Percentiles rank a stretch among this genome's conserved stretches.
Conservation (phyloP, 179 eudicot genomes). For the Sideroxylon spinosum region DNA sequence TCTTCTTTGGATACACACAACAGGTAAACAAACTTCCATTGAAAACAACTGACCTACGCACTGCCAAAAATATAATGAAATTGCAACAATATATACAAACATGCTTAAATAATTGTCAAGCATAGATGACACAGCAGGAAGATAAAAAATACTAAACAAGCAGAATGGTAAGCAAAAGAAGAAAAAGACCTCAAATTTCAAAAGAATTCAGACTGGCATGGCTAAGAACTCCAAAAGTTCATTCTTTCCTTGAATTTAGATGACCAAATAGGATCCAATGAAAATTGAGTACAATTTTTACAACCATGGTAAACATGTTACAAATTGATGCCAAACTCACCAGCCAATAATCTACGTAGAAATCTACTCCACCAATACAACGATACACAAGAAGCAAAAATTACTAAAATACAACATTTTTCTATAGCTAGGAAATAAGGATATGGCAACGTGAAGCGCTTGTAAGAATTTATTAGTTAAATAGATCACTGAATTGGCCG, state of each 20-base stretch:
- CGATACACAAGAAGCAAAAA: neutral
- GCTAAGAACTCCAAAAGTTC: neutral
- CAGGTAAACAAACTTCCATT: neutral
- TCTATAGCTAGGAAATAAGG: neutral
- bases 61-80: no score
- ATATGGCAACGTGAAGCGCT: neutral
- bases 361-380: neutral
- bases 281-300: neutral
- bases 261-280: neutral
- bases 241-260: neutral
- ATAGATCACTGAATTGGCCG: neutral
- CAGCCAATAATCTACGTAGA: neutral
- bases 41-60: no score
- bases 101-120: neutral
- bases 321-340: neutral
- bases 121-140: neutral
- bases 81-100: neutral
- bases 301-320: neutral
- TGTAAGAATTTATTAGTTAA: neutral
- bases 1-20: no score
- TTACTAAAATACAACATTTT: constrained; percentile 12
- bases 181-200: neutral
- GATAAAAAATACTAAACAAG: neutral
- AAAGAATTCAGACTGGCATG: neutral
- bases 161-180: neutral